Conservation (phyloP, 176 grass and related monocot genomes). For the Phyllostachys edulis region DNA sequence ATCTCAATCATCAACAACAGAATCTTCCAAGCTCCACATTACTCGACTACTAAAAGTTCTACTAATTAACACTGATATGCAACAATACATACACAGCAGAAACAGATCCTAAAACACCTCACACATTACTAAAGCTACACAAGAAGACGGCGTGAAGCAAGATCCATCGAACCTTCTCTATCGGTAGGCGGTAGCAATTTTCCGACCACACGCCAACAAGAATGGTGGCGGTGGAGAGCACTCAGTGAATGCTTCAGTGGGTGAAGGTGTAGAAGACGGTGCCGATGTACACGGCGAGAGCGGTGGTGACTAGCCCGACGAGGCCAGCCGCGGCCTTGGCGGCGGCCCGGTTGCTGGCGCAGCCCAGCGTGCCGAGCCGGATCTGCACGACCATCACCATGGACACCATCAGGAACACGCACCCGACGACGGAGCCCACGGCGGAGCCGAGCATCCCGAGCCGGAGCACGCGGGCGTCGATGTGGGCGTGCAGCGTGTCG, state of each 20-base stretch:
- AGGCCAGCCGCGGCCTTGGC: too few relatives aligned
- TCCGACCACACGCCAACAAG: too few relatives aligned
- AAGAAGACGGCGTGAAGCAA: too few relatives aligned
- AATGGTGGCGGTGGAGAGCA: too few relatives aligned
- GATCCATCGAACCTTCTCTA: too few relatives aligned
- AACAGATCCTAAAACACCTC: too few relatives aligned
- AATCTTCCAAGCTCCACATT: background rate
- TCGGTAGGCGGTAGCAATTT: too few relatives aligned
- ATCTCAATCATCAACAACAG: background rate
- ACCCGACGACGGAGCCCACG: constrained; percentile 75
- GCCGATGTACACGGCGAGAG: too few relatives aligned
- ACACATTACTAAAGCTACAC: background rate
- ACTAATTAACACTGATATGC: background rate
- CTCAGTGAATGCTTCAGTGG: too few relatives aligned
- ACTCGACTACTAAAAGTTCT: background rate
- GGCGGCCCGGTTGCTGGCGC: constrained; percentile 56
- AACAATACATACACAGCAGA: constrained; percentile 1
- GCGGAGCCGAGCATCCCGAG: constrained; percentile 90
- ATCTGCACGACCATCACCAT: constrained; percentile 97
- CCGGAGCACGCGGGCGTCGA: constrained; percentile 68
- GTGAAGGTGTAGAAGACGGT: too few relatives aligned
- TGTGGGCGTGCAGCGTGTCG: constrained; percentile 70
- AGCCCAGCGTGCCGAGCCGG: constrained; percentile 77
- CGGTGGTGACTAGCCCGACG: too few relatives aligned
- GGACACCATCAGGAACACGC: constrained; percentile 82